Base-by-base conservation (phyloP, 495 filamentous ascomycete genomes). In the Penicillium bialowiezense region DNA sequence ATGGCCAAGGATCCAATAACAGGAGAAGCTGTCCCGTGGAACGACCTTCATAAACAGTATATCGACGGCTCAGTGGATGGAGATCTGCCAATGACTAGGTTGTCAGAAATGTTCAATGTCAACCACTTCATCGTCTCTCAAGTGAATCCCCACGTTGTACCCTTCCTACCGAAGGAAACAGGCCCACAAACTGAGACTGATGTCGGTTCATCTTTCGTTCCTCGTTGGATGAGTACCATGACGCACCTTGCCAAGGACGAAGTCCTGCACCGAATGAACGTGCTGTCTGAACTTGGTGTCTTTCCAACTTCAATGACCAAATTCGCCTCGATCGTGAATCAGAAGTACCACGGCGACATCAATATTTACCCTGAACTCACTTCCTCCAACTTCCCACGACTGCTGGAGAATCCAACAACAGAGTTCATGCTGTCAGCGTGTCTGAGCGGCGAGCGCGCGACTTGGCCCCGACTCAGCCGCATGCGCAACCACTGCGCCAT, bases 111-210 rank as follows among this genome's bases (percentile, higher is more conserved):
- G 88, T 96, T 96, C 70, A 96, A 96, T 60, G 91, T 96, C 68
- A 97, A 96, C 61, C 91, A 96, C 61, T 96, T 96, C 62, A 96
- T 97, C 59, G 92, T 96, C 24, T 96, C 91, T 0, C 92, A 97
- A 61, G 90, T 95, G 37, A 97, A 96, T 59, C 92, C 92, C 1
- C 92, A 97, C 56, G 87, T 97, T 23, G 84, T 95, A 0, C 91
- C 91, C 6, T 96, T 97, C 52, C 73, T 96, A 14, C 68, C 78
- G 18, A 87, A 85, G 55, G 85, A 91, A 48, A 84, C 88, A 46
- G 77, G 78, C 9, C 69, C 77, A 0, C 70, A 69, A 23, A 60
- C 66, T 10, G 59, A 64, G 29, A 56, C 67, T 23, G 62, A 61
- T n/a, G 57, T 48, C 14, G 63, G 63, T 19, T 66, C 72, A 21